Percentiles rank a stretch among this genome's conserved stretches.
These are phyloP conservation scores for Naganishia sp. DNA, from an alignment of 1,284 basidiomycete genomes.

Conservation along the genomic window DNA sequence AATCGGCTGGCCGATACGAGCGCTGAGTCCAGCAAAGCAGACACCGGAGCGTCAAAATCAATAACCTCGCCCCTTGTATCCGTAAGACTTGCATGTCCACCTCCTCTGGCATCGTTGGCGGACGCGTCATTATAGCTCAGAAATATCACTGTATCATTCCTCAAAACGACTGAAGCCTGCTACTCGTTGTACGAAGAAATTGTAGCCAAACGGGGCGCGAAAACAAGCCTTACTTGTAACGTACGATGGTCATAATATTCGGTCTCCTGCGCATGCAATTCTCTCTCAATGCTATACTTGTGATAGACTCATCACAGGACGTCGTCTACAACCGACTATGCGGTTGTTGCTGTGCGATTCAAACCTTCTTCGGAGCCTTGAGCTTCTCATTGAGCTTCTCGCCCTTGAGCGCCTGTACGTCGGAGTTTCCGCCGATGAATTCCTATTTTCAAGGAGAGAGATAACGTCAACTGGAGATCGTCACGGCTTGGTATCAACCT, in stretches of 20 bases:
- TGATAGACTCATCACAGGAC: background rate
- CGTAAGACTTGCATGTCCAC: background rate
- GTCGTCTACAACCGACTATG: constrained; percentile 9
- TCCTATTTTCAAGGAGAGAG: constrained; percentile 36
- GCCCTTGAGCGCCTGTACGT: constrained; percentile 48
- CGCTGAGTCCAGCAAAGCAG: background rate
- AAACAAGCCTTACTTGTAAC: too few relatives aligned
- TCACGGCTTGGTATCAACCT: background rate
- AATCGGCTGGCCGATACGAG: background rate
- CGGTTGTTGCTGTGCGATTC: constrained; percentile 17
- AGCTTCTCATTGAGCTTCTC: constrained; percentile 47
- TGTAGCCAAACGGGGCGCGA: too few relatives aligned
- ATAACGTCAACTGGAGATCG: background rate
- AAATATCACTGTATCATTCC: too few relatives aligned
- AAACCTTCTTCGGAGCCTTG: constrained; percentile 35
- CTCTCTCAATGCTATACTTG: background rate
- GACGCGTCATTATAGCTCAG: too few relatives aligned
- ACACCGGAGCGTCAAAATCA: background rate
- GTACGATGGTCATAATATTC: background rate
- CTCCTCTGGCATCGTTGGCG: background rate
- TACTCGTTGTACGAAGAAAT: too few relatives aligned
- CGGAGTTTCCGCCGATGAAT: constrained; percentile 53
- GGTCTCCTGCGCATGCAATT: too few relatives aligned
- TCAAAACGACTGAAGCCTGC: too few relatives aligned
- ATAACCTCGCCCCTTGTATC: constrained; percentile 4